A percentile compares a stretch with the other conserved stretches of the same genome.
Conservation (phyloP, 352 stramenopile genomes). For the Albugo laibachii region DNA sequence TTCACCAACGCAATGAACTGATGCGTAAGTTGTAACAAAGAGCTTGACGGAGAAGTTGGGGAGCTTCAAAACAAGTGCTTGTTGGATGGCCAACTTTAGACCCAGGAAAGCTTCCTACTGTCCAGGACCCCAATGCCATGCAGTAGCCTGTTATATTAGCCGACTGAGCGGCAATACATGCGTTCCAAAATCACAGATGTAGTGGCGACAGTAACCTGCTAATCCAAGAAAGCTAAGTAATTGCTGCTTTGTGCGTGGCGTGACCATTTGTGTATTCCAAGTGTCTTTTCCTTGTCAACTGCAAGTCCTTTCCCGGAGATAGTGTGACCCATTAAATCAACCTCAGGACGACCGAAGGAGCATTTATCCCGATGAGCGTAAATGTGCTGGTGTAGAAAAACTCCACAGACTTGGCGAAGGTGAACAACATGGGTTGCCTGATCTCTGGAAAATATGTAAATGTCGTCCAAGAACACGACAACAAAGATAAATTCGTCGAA, state of each 20-base stretch:
- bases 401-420: conserved; percentile 2
- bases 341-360: not conserved
- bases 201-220: not conserved
- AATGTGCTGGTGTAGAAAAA: not conserved
- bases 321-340: not conserved
- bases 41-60: too few relatives aligned
- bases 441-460: conserved; percentile 1
- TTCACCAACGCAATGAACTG: too few relatives aligned
- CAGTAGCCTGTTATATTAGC: too few relatives aligned
- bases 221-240: not conserved
- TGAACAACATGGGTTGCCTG: not conserved
- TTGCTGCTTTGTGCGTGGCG: not conserved
- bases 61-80: too few relatives aligned
- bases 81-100: too few relatives aligned
- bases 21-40: too few relatives aligned
- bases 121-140: too few relatives aligned
- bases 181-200: not conserved
- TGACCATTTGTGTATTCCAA: not conserved
- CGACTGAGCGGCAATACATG: too few relatives aligned
- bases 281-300: not conserved
- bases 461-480: conserved; percentile 3
- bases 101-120: too few relatives aligned
- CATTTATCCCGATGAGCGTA: not conserved
- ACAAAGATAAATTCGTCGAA: conserved; percentile 2
- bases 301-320: not conserved